A percentile compares a stretch with the other conserved stretches of the same genome.
Conservation (phyloP, 2,329 filamentous ascomycete species). For the Pseudogymnoascus sp. region DNA sequence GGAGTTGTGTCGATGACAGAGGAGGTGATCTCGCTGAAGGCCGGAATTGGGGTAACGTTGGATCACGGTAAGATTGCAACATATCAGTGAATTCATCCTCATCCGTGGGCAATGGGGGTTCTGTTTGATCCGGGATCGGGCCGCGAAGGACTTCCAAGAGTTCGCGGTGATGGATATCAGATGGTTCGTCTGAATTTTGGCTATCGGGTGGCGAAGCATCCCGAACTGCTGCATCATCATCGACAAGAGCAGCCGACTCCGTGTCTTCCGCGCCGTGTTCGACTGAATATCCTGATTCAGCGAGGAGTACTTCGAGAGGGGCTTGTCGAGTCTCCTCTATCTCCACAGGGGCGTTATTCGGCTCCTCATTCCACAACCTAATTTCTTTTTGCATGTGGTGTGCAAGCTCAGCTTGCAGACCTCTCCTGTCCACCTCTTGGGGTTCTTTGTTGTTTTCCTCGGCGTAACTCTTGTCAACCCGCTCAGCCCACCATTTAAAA, state of each 20-base stretch:
- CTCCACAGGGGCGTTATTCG: conserved; percentile 20
- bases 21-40: conserved; percentile 37
- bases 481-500: conserved; percentile 27
- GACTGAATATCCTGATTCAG: conserved; percentile 22
- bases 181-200: not conserved
- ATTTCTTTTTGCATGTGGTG: not conserved
- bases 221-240: not conserved
- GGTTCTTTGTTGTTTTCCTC: conserved; percentile 1
- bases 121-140: conserved; percentile 3
- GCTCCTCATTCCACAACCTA: conserved; percentile 13
- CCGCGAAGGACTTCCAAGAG: conserved; percentile 4
- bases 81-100: not conserved
- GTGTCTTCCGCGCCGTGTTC: conserved; percentile 7
- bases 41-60: conserved; percentile 61
- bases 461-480: not conserved
- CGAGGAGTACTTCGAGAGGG: conserved; percentile 23
- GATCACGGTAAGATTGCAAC: conserved; percentile 38
- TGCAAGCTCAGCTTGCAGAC: not conserved
- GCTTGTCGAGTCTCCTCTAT: conserved; percentile 24
- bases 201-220: not conserved
- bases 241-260: not conserved
- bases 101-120: conserved; percentile 1
- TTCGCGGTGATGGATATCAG: not conserved
- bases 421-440: not conserved
- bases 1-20: conserved; percentile 22